Evolutionary conservation across 2,329 filamentous ascomycete species (phyloP).

Genomic region (Dactylellina cionopaga): DNA sequence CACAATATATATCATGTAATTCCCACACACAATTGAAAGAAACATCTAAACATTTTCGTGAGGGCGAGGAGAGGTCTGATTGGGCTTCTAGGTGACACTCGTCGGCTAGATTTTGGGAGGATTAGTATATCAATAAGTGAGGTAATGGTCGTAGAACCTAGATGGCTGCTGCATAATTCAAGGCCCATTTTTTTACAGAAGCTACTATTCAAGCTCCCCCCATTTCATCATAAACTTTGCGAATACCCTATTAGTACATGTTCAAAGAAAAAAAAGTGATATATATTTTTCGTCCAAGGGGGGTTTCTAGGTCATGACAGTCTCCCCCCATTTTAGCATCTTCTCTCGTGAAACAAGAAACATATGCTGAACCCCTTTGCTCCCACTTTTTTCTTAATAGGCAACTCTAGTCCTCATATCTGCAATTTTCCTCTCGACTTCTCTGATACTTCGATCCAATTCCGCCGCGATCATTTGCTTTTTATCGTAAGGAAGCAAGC

Average conservation of each 20-base stretch:
- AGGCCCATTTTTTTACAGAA: too few relatives aligned
- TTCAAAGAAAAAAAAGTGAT: not conserved
- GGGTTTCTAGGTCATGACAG: not conserved
- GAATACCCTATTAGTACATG: conserved; percentile 1
- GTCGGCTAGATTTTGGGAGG: too few relatives aligned
- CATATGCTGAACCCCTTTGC: not conserved
- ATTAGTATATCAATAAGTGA: not conserved
- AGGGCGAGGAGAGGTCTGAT: too few relatives aligned
- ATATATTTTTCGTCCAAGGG: not conserved
- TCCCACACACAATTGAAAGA: not conserved
- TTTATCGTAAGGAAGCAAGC: conserved; percentile 83
- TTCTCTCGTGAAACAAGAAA: too few relatives aligned
- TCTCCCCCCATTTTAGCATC: too few relatives aligned
- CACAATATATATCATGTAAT: conserved; percentile 42
- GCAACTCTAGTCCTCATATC: conserved; percentile 58
- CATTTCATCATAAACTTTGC: not conserved
- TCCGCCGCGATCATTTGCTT: conserved; percentile 96
- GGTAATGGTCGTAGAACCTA: too few relatives aligned
- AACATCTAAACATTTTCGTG: not conserved
- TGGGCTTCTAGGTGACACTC: too few relatives aligned
- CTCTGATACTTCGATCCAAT: conserved; percentile 85
- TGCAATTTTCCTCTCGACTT: conserved; percentile 96
- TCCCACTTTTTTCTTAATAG: conserved; percentile 51
- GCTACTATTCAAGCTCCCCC: not conserved
- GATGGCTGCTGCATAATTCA: too few relatives aligned